Evolutionary conservation across 768 basidiomycete species (phyloP), one percentile per base, ranked within the genome.

Genomic region (Amanita polypyramis): DNA sequence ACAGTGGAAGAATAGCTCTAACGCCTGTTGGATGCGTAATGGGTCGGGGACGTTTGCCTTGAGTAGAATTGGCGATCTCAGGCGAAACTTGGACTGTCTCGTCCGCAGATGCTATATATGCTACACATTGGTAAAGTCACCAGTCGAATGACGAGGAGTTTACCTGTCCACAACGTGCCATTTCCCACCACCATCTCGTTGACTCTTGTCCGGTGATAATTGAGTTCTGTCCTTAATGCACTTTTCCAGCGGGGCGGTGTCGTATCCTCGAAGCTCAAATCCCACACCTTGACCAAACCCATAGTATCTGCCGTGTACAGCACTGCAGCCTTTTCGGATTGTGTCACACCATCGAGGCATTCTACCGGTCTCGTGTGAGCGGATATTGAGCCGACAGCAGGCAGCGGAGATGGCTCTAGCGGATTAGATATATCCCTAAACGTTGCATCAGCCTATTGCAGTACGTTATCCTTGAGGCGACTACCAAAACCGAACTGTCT

Each of bases 141-240:
- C 17, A 2, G 20, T 20, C 10, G 23, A 40, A 25, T 21, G 35
- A 14, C 33, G 23, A 35, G 14, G 12, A 15, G 50, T 52, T 44
- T 58, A 95, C 95, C 90, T 46, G 87, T 91, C 93, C 93, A 97
- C 17, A 97, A 65, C n/a, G 84, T 73, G 1, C 74, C 83, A n/a
- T 71, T 68, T 2, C 76, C 81, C 30, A 79, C 73, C 10, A 68
- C 46, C 49, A 96, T 68, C 47, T 88, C 84, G 50, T 85, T 86
- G 21, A 98, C 74, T 52, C 86, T 75, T 4, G 92, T 94, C 49
- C 92, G 78, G 62, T 98, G 95, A 46, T 82, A 69, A 37, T 63
- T 64, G 30, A 85, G 60, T 51, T 90, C 85, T 25, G 72, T 69
- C 55, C 67, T 68, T 45, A 77, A 58, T 4, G 66, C 67, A 54